phyloP scores from a whole-genome alignment of 2,329 filamentous ascomycete genomes.

The Catunica adiposa region DNA sequence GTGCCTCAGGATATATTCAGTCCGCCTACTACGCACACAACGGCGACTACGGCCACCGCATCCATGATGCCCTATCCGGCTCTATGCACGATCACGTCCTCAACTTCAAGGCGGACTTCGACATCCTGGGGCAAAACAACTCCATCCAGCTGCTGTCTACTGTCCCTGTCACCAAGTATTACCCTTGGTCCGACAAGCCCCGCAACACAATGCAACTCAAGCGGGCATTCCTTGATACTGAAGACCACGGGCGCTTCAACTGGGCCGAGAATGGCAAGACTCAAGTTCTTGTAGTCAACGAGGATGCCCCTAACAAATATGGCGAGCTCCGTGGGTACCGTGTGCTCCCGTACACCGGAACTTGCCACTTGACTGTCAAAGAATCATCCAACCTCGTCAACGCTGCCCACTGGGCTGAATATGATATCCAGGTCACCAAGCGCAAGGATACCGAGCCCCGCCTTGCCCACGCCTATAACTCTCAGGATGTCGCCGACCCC shows the following conservation, averaged over 20 bases:
- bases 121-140: slow-evolving; percentile 23
- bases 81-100: slow-evolving; percentile 26
- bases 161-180: slow-evolving; percentile 19
- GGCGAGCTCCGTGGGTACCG: slow-evolving; percentile 32
- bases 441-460: slow-evolving; percentile 28
- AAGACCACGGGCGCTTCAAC: slow-evolving; percentile 19
- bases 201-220: slow-evolving; percentile 22
- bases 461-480: slow-evolving; percentile 22
- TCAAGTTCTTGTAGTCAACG: slow-evolving; percentile 30
- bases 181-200: slow-evolving; percentile 24
- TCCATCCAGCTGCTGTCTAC: slow-evolving; percentile 22
- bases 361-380: slow-evolving; percentile 28
- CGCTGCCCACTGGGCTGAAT: slow-evolving; percentile 25
- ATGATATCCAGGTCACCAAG: slow-evolving; percentile 30
- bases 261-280: slow-evolving; percentile 29
- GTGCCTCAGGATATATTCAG: slow-evolving; percentile 25
- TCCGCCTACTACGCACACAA: slow-evolving; percentile 22
- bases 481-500: slow-evolving; percentile 24
- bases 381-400: slow-evolving; percentile 26
- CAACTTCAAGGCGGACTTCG: slow-evolving; percentile 26
- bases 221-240: slow-evolving; percentile 16
- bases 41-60: slow-evolving; percentile 22
- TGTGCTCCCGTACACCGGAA: slow-evolving; percentile 23
- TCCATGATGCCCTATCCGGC: slow-evolving; percentile 22
- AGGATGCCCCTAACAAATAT: slow-evolving; percentile 28